Percentiles rank a stretch among this genome's conserved stretches.
Evolutionary conservation across 2,329 filamentous ascomycete species (phyloP).

Genomic region (Hypoxylon sp.): DNA sequence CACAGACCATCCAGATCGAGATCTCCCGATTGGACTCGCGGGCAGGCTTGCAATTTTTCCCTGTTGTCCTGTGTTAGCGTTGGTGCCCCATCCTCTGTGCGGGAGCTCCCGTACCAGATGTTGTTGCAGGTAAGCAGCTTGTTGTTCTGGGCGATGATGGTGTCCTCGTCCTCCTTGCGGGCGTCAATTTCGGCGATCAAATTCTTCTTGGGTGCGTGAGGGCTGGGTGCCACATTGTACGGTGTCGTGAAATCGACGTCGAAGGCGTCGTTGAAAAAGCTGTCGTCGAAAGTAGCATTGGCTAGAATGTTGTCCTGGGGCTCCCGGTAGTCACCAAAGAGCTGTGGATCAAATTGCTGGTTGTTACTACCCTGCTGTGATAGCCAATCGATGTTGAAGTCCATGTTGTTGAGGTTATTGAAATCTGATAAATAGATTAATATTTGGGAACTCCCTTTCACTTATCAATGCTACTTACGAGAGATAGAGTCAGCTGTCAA

Average conservation of each 20-base stretch:
- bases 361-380: slow-evolving; percentile 83
- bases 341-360: slow-evolving; percentile 86
- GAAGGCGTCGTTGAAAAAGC: slow-evolving; percentile 78
- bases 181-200: slow-evolving; percentile 82
- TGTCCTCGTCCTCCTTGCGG: slow-evolving; percentile 73
- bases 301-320: slow-evolving; percentile 81
- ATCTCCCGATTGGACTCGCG: slow-evolving; percentile 87
- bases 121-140: slow-evolving; percentile 85
- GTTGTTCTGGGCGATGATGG: slow-evolving; percentile 66
- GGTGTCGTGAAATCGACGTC: slow-evolving; percentile 83
- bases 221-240: slow-evolving; percentile 71
- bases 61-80: slow-evolving; percentile 63
- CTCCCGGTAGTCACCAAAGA: slow-evolving; percentile 93
- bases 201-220: slow-evolving; percentile 60
- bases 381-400: slow-evolving; percentile 74
- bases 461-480: slow-evolving; percentile 51
- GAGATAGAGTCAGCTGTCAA: slow-evolving; percentile 53
- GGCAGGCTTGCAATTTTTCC: slow-evolving; percentile 88
- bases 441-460: neutral
- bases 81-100: too few species aligned
- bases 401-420: slow-evolving; percentile 54
- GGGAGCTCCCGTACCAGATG: slow-evolving; percentile 93
- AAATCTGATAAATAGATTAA: slow-evolving; percentile 44
- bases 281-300: slow-evolving; percentile 74
- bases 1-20: slow-evolving; percentile 95